phyloP scores from a whole-genome alignment of 2,329 filamentous ascomycete genomes.

The Metarhizium robertsii region DNA sequence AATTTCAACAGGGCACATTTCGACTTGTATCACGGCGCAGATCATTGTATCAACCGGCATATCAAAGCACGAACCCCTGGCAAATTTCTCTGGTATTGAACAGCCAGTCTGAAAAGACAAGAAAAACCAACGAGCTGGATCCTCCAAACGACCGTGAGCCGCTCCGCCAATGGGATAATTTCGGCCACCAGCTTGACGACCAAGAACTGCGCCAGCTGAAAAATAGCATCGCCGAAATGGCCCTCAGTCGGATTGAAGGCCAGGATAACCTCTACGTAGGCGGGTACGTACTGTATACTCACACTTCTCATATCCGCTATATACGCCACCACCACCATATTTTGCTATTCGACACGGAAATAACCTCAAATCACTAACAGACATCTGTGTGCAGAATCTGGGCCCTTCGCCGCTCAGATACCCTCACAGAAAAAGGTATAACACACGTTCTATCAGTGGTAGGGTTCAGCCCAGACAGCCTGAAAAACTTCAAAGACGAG shows the following conservation, averaged over 20 bases:
- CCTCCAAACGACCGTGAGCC: neutral
- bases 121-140: neutral
- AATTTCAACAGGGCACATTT: too few relatives aligned
- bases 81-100: too few relatives aligned
- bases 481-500: slow-evolving; percentile 39
- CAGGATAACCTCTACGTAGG: slow-evolving; percentile 30
- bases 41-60: too few relatives aligned
- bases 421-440: slow-evolving; percentile 64
- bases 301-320: neutral
- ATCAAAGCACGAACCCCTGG: too few relatives aligned
- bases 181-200: slow-evolving; percentile 7
- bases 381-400: slow-evolving; percentile 52
- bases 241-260: slow-evolving; percentile 31
- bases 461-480: slow-evolving; percentile 35
- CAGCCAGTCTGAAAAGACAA: too few relatives aligned
- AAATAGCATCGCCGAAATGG: slow-evolving; percentile 27
- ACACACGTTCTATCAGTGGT: slow-evolving; percentile 87
- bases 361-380: too few relatives aligned
- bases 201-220: slow-evolving; percentile 2
- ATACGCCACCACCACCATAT: too few relatives aligned
- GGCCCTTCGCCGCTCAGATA: slow-evolving; percentile 61
- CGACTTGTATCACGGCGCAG: too few relatives aligned
- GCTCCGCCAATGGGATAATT: slow-evolving; percentile 6
- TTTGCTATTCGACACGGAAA: neutral
- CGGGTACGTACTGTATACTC: slow-evolving; percentile 21